Percentiles rank a stretch among this genome's conserved stretches.
These are phyloP conservation scores for Thalia dealbata DNA, from an alignment of 176 grass and related monocot genomes.

Conservation along the genomic window DNA sequence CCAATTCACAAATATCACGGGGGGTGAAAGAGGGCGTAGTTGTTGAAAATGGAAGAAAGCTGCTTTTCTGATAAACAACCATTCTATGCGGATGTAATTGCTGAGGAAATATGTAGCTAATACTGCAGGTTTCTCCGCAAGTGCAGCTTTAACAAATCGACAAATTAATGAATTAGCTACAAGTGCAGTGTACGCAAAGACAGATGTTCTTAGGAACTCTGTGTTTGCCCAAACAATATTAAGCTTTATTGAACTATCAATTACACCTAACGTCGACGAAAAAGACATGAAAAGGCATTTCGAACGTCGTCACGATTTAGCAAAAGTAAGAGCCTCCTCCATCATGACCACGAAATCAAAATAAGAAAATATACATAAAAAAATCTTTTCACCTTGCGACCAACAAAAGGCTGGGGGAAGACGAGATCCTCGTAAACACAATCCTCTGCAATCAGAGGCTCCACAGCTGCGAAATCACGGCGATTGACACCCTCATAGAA, in stretches of 20 bases:
- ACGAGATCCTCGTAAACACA: slow-evolving; percentile 94
- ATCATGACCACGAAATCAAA: background rate
- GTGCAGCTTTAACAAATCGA: too few species aligned
- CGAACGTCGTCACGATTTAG: background rate
- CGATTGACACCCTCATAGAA: slow-evolving; percentile 85
- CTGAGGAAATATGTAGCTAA: too few species aligned
- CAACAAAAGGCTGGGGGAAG: slow-evolving; percentile 67
- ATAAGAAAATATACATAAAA: too few species aligned
- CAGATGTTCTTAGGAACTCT: background rate
- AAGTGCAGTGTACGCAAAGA: too few species aligned
- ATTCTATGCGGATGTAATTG: too few species aligned
- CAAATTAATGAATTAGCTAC: too few species aligned
- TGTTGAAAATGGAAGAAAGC: too few species aligned
- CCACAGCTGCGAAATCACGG: slow-evolving; percentile 52
- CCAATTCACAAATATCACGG: too few species aligned
- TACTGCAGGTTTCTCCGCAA: too few species aligned
- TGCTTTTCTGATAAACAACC: too few species aligned
- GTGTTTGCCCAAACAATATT: background rate
- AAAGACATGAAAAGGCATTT: background rate
- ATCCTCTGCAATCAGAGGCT: slow-evolving; percentile 49
- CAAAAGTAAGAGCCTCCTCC: background rate
- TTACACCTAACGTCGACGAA: background rate
- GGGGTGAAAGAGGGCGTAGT: too few species aligned
- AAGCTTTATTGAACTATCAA: background rate
- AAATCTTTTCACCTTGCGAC: slow-evolving; percentile 27